Conservation (phyloP, 441 rosid species). For the Flueggea neowawraea region DNA sequence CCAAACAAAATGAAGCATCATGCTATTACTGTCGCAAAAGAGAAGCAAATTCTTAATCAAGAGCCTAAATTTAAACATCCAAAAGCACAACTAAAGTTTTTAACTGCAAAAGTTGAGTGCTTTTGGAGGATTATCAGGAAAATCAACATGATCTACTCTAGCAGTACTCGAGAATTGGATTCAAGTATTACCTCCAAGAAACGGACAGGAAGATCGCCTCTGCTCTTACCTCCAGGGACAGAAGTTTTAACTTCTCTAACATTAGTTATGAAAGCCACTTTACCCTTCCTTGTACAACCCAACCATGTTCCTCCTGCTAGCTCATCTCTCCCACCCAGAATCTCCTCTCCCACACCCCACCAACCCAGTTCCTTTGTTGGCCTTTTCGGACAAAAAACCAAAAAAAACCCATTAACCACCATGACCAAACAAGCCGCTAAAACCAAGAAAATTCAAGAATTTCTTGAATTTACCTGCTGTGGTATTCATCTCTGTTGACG, state of each 20-base stretch:
- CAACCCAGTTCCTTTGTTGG: slow-evolving; percentile 61
- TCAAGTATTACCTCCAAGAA: slow-evolving; percentile 48
- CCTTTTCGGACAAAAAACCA: slow-evolving; percentile 27
- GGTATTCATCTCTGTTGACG: slow-evolving; percentile 79
- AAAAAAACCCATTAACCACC: no score
- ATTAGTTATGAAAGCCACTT: slow-evolving; percentile 71
- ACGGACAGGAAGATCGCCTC: slow-evolving; percentile 74
- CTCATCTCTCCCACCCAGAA: slow-evolving; percentile 77
- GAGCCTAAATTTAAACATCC: not conserved
- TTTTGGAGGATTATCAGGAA: no score
- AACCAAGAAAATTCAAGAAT: not conserved
- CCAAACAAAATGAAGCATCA: no score
- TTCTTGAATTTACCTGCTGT: slow-evolving; percentile 36
- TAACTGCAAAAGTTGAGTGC: no score
- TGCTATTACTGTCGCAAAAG: no score
- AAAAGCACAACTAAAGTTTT: no score
- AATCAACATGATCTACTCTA: not conserved
- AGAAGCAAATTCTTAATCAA: no score
- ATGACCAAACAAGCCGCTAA: not conserved
- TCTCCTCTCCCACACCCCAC: slow-evolving; percentile 66
- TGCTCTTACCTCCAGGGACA: slow-evolving; percentile 39
- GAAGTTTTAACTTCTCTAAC: slow-evolving; percentile 36
- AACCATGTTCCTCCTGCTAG: slow-evolving; percentile 83
- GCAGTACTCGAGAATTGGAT: not conserved
- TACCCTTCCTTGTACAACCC: slow-evolving; percentile 62